Conservation (phyloP, 2,329 filamentous ascomycete species). For the Colletotrichum musae region DNA sequence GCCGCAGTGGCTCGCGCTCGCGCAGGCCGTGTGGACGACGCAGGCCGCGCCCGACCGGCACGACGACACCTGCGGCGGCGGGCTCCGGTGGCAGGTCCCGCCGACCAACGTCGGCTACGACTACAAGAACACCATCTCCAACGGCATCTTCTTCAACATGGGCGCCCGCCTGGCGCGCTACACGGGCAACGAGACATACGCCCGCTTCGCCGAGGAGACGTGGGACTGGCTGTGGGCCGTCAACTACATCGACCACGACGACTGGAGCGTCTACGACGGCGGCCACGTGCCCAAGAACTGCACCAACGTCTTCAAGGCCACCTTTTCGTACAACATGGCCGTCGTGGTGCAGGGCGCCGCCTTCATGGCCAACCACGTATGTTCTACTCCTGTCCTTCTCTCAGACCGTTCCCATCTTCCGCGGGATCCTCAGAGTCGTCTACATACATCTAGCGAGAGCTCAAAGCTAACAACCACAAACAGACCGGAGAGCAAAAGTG, state of each 20-base stretch:
- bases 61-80: conserved; percentile 65
- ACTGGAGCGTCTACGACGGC: conserved; percentile 74
- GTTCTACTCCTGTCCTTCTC: conserved; percentile 39
- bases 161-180: conserved; percentile 80
- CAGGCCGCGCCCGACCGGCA: conserved; percentile 71
- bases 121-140: conserved; percentile 79
- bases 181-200: conserved; percentile 76
- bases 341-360: conserved; percentile 69
- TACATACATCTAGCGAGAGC: no score
- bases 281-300: conserved; percentile 66
- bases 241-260: conserved; percentile 65
- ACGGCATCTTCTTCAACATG: conserved; percentile 75
- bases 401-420: background rate
- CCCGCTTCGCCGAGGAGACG: conserved; percentile 72
- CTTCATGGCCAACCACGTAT: conserved; percentile 69
- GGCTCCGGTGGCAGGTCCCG: conserved; percentile 84
- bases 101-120: conserved; percentile 81
- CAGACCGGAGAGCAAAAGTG: conserved; percentile 58
- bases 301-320: conserved; percentile 63
- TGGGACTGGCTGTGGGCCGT: conserved; percentile 72
- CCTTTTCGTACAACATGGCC: conserved; percentile 71
- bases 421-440: conserved; percentile 45
- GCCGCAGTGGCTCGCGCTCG: conserved; percentile 70
- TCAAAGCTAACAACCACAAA: conserved; percentile 37
- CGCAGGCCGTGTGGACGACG: conserved; percentile 75